These are phyloP conservation scores for Candida pseudoglaebosa DNA, from an alignment of 805 yeast species.

Conservation along the genomic window DNA sequence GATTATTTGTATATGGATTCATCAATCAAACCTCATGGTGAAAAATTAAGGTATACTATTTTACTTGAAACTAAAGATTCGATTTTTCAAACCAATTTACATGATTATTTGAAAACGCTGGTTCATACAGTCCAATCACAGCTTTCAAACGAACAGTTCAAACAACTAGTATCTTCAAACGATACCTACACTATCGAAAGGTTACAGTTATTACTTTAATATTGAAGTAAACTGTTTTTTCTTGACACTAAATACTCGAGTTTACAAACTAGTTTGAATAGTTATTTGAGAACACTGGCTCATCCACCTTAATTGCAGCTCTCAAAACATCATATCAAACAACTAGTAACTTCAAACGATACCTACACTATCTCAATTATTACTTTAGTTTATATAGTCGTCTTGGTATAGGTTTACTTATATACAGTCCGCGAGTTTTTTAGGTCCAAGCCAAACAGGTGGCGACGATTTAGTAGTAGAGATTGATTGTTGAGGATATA, in stretches of 20 bases:
- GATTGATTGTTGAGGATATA: not conserved
- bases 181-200: constrained; percentile 34
- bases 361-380: constrained; percentile 24
- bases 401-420: too few relatives aligned
- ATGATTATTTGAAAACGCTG: constrained; percentile 34
- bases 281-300: constrained; percentile 33
- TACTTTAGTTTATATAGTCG: not conserved
- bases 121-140: constrained; percentile 22
- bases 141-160: constrained; percentile 28
- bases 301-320: constrained; percentile 21
- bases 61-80: constrained; percentile 31
- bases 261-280: constrained; percentile 43
- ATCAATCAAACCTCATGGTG: constrained; percentile 40
- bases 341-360: constrained; percentile 29
- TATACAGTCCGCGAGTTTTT: not conserved
- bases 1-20: constrained; percentile 39
- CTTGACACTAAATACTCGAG: constrained; percentile 32
- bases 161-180: constrained; percentile 26
- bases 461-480: not conserved
- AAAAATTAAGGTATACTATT: constrained; percentile 32
- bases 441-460: not conserved
- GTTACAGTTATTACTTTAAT: constrained; percentile 11
- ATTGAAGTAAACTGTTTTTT: too few relatives aligned
- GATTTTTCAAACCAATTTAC: constrained; percentile 43
- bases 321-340: constrained; percentile 26